Base-by-base conservation (phyloP, 768 basidiomycete species). In the Russula sp. region DNA sequence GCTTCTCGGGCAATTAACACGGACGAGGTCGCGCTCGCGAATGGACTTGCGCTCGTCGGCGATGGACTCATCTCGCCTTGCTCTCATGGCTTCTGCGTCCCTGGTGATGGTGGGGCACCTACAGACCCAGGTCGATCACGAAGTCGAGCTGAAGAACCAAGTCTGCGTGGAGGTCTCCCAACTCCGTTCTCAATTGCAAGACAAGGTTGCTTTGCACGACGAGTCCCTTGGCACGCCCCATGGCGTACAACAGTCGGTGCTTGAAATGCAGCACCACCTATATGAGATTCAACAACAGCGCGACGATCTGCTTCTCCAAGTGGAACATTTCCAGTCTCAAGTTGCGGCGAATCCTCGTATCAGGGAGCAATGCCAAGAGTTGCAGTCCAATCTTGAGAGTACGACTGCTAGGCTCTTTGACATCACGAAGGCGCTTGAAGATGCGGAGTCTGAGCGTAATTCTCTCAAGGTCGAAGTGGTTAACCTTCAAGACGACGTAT, bases 391-490 rank as follows among this genome's bases (percentile, higher is more conserved):
- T 59, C 70, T 83, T 22, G 73, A 78, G 35, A 74, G 77, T 54
- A 72, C 78, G 20, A 75, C 80, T 64, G 71, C 74, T 8, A 79
- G 77, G 47, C 69, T 87, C 10, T 62, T 70, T 6, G 77, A 77
- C n/a, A 68, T 81, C 22, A 74, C 75, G 6, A 74, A 78, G 52
- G 71, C 78, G 16, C 76, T 83, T 14, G 81, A 85, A 48, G 76
- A 81, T 43, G 73, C 81, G 43, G 86, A 87, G 67, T 81, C 85
- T 0, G 81, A 87, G 67, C 83, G 88, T 29, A 79, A 86, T 65
- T 83, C 86, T 2, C 77, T 90, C 20, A 73, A 75, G n/a, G 77
- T 88, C 11, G 84, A 87, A 68, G 73, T 86, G 38, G 76, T 79
- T 3, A 87, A 88, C 59, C 72, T 89, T n/a, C 78, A 79, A 51